These are phyloP conservation scores for Auxenochlorella protothecoides DNA, from an alignment of 139 green algal genomes.

Conservation along the genomic window DNA sequence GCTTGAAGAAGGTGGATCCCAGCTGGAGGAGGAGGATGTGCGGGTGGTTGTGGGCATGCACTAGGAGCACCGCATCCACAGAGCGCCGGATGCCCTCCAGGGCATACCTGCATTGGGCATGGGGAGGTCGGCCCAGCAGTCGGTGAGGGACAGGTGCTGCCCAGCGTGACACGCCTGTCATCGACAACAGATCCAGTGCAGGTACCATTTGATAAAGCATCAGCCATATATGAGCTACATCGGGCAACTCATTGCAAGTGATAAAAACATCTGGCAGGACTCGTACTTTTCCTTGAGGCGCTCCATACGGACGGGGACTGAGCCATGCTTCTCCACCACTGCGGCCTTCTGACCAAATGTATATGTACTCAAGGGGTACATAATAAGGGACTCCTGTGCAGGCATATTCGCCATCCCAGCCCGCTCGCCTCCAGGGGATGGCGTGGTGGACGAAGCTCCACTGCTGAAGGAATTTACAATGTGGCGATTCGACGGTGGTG, in stretches of 20 bases:
- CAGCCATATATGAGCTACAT: too few relatives aligned
- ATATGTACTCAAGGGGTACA: slow-evolving; percentile 80
- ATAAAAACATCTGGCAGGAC: not conserved
- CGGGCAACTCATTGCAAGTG: too few relatives aligned
- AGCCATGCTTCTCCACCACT: slow-evolving; percentile 69
- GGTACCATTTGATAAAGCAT: too few relatives aligned
- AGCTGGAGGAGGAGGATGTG: slow-evolving; percentile 88
- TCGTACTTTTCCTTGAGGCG: slow-evolving; percentile 71
- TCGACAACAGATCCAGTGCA: too few relatives aligned
- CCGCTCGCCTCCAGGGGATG: too few relatives aligned
- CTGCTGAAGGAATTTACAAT: too few relatives aligned
- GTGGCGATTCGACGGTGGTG: too few relatives aligned
- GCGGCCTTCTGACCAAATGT: slow-evolving; percentile 76
- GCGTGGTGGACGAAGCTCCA: too few relatives aligned
- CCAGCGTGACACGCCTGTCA: too few relatives aligned
- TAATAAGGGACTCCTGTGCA: slow-evolving; percentile 26
- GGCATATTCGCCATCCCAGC: too few relatives aligned
- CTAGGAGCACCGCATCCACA: slow-evolving; percentile 82
- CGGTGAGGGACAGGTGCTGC: not conserved
- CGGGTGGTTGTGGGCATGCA: slow-evolving; percentile 84
- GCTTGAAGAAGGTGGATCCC: slow-evolving; percentile 62
- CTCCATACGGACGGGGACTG: slow-evolving; percentile 41
- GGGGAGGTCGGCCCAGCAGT: not conserved
- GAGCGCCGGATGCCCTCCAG: slow-evolving; percentile 64
- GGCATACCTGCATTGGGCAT: slow-evolving; percentile 54